Evolutionary conservation across 169 alveolate species (phyloP), one percentile per base, ranked within the genome.

Genomic region (Theileria orientalis): DNA sequence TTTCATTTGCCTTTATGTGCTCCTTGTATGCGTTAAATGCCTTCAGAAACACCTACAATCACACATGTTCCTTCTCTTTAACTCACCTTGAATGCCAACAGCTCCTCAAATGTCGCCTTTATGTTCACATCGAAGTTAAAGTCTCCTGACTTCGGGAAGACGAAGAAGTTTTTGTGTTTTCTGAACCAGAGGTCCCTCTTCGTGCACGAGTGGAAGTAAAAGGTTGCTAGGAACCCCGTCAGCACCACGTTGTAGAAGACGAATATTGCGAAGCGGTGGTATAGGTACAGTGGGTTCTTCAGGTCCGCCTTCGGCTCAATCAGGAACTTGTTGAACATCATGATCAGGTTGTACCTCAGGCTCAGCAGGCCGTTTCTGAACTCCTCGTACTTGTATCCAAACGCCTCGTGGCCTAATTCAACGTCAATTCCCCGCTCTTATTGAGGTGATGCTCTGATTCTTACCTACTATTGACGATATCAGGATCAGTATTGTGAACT

Each of bases 401-500:
- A 73, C 16, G 54, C 13, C n/a, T n/a, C 41, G 16, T 44, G 44
- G 0, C 83, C 83, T 73, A 29, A 27, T 8, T 60, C 11, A n/a
- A n/a, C n/a, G 8, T 6, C 42, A 14, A 16, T 32, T 32, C 2
- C 23, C n/a, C 13, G 32, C 19, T 0, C n/a, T 33, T n/a, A n/a
- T n/a, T n/a, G n/a, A n/a, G n/a, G n/a, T n/a, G n/a, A n/a, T n/a
- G n/a, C n/a, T n/a, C n/a, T n/a, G 41, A 23, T 16, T 16, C 82
- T 27, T 19, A 69, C 86, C 86, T 13, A 77, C 29, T 8, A 68
- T 19, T 13, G 86, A 42, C 69, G 74, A 62, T 1, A 49, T 42
- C 9, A 77, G 13, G 32, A 77, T 11, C 35, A 69, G 30, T 29
- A 77, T 6, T 1, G n/a, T 23, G 23, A 32, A 37, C 46, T 77